Conservation (phyloP, 2,329 filamentous ascomycete genomes). For the Venturia effusa region DNA sequence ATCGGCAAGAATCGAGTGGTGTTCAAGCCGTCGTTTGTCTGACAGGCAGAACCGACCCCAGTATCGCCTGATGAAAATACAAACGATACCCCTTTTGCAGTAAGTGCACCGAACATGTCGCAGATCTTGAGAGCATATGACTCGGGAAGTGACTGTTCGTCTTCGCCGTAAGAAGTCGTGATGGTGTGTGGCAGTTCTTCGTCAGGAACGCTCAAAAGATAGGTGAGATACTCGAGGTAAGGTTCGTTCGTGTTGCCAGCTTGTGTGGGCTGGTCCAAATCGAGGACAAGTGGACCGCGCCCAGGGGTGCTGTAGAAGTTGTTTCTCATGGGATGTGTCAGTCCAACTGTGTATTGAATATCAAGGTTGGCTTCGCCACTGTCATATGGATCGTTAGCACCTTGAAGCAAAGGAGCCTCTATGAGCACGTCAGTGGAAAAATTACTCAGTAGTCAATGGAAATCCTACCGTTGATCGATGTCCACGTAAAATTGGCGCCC, state of each 20-base stretch:
- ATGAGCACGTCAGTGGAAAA: neutral
- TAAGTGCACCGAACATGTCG: slow-evolving; percentile 29
- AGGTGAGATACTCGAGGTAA: slow-evolving; percentile 30
- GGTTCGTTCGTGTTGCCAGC: slow-evolving; percentile 38
- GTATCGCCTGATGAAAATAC: slow-evolving; percentile 30
- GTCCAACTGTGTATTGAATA: slow-evolving; percentile 11
- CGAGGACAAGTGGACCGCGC: slow-evolving; percentile 29
- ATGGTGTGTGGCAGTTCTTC: slow-evolving; percentile 20
- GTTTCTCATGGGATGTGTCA: slow-evolving; percentile 11
- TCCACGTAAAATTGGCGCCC: slow-evolving; percentile 3
- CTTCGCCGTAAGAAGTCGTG: slow-evolving; percentile 29
- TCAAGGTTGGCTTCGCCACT: slow-evolving; percentile 10
- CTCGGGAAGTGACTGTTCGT: slow-evolving; percentile 27
- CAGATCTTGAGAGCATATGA: slow-evolving; percentile 28
- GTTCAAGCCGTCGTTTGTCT: slow-evolving; percentile 35
- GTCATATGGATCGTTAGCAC: neutral
- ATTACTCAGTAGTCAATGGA: neutral
- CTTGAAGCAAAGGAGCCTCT: neutral
- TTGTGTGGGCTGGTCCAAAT: slow-evolving; percentile 34
- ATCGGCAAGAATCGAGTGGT: slow-evolving; percentile 32
- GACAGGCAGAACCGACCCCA: slow-evolving; percentile 32
- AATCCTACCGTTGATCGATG: slow-evolving; percentile 10
- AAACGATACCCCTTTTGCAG: slow-evolving; percentile 28
- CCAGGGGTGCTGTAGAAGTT: slow-evolving; percentile 13
- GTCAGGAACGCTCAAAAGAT: slow-evolving; percentile 23